Base-by-base conservation (phyloP, 495 filamentous ascomycete genomes). In the Aspergillus biplanus region DNA sequence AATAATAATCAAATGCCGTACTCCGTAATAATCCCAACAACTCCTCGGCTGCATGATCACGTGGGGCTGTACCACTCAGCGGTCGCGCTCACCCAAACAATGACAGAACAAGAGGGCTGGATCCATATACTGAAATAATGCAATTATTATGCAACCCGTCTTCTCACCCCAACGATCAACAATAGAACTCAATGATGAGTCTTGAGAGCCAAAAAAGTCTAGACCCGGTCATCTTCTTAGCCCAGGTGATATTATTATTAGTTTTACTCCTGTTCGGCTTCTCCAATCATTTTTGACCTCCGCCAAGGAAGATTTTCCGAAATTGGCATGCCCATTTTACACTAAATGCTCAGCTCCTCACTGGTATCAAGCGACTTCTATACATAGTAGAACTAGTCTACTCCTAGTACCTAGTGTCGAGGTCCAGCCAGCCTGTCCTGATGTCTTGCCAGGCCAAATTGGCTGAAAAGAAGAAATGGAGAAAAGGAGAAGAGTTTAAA, bases 21-120 rank as follows among this genome's bases (percentile, higher is more conserved):
- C n/a, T n/a, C n/a, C n/a, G n/a, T n/a, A n/a, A n/a, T n/a, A 49
- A 27, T 49, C 47, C 47, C 47, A 50, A 50, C n/a, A 50, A 21
- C 5, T 50, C 47, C 47, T 50, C 47, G 47, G 47, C 47, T 49
- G 0, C 21, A 49, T 50, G 16, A 18, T 50, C 47, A 50, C 47
- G 47, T 50, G 47, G 6, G 21, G 21, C 21, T 27, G 21, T 27
- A 27, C 21, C 21, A 27, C 21, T 27, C 21, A 27, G 39, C n/a
- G 11, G 39, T 44, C 39, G 12, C 39, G 12, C 12, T 44, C 12
- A 44, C 39, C 39, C n/a, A 11, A 44, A 44, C 39, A 44, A 44
- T 9, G 3, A 44, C 15, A 44, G 15, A 9, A 44, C 1, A 44
- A 44, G 8, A 44, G 39, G 21, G 21, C 21, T 27, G n/a, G n/a